Base-by-base conservation (phyloP, 306 rosid species). In the Crotalaria pallida region DNA sequence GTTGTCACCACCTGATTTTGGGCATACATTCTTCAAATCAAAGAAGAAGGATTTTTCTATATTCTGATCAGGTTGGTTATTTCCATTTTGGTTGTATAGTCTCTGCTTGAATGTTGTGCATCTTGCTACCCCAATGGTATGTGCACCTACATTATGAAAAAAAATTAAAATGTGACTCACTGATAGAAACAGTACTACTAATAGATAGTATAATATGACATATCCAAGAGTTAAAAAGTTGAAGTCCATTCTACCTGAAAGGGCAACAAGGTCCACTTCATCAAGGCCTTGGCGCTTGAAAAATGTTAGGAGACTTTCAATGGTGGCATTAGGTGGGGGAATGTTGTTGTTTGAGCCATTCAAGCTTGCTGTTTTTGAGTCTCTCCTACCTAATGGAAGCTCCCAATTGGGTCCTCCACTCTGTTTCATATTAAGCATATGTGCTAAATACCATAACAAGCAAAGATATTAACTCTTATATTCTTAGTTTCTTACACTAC, bases 401-500 rank as follows among this genome's bases (percentile, higher is more conserved):
- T 76, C 88, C 97, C 97, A 91, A 8, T 75, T 77, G 11, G 97
- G 97, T 53, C 97, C 97, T 34, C 93, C 97, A 69, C 96, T 91
- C 97, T 91, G 84, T 83, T 66, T 71, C 58, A 61, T 13, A 36
- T 36, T 36, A 36, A 7, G 40, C 12, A 36, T 36, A 3, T 36
- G 41, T 36, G 40, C 2, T 1, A 6, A 34, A 10, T 17, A 18
- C 17, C 24, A 53, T 62, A 22, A 6, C 23, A 74, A 61, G 77
- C 29, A 36, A 6, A 55, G 16, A 70, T 6, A 55, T 11, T 2
- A 27, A 27, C 33, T 27, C 5, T 27, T 27, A 27, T 27, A 27
- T 27, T 4, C 33, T 27, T 27, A 27, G 3, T 3, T 27, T 4
- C 33, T 27, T 27, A 4, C 33, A 2, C 33, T 27, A 27, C 33